Percentiles rank a stretch among this genome's conserved stretches.
These are phyloP conservation scores for Epicoccum nigrum DNA, from an alignment of 2,329 filamentous ascomycete species.

Conservation along the genomic window DNA sequence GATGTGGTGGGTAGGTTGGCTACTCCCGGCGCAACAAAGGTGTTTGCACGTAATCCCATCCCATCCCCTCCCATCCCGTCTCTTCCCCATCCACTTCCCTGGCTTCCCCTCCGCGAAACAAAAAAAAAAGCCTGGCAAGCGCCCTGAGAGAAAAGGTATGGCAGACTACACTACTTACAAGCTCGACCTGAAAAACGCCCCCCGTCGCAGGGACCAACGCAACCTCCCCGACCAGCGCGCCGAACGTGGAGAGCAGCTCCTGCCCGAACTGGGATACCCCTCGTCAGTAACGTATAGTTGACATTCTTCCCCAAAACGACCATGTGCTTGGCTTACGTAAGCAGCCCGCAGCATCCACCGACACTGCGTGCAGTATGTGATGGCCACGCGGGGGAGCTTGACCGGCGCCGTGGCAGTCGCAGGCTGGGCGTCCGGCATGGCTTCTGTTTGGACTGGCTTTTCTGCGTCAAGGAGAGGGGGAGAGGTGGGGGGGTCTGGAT, in stretches of 20 bases:
- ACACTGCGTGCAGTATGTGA: conserved; percentile 92
- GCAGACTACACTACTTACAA: conserved; percentile 48
- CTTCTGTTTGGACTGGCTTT: too few species aligned
- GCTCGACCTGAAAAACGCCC: conserved; percentile 78
- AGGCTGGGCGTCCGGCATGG: too few species aligned
- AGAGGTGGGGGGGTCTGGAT: too few species aligned
- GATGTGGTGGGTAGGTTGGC: too few species aligned
- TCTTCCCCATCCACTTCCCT: background rate
- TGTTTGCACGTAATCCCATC: too few species aligned
- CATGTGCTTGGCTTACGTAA: conserved; percentile 68
- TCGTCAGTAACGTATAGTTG: background rate
- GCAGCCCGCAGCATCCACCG: conserved; percentile 88
- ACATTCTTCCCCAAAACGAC: too few species aligned
- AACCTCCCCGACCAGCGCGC: conserved; percentile 81
- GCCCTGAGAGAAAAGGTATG: too few species aligned
- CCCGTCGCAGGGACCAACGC: conserved; percentile 84
- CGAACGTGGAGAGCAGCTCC: conserved; percentile 93
- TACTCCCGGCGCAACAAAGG: too few species aligned
- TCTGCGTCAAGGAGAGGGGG: too few species aligned
- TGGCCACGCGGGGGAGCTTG: conserved; percentile 75
- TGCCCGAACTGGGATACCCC: conserved; percentile 73
- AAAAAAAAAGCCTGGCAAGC: too few species aligned
- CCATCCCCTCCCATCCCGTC: too few species aligned
- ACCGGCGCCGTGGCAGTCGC: background rate
- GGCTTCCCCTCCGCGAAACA: background rate